Conservation (phyloP, 2,329 filamentous ascomycete genomes). For the Cladosporium velox region DNA sequence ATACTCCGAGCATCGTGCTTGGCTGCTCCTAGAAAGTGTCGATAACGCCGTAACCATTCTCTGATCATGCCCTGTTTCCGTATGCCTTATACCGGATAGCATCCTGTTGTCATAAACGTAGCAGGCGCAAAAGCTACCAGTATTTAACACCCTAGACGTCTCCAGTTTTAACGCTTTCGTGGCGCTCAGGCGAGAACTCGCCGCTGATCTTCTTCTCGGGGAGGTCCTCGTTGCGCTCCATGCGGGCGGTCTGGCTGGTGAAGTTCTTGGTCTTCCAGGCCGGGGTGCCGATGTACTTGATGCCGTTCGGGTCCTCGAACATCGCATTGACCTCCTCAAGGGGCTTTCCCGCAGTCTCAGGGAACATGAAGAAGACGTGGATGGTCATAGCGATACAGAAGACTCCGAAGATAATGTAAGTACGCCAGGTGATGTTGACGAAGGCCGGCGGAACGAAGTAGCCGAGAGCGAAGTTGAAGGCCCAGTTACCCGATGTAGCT, state of each 20-base stretch:
- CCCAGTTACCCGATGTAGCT: conserved; percentile 63
- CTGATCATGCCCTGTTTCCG: not conserved
- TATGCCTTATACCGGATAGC: not conserved
- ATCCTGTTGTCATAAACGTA: not conserved
- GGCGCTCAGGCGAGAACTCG: conserved; percentile 25
- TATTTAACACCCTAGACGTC: not conserved
- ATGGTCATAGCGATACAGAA: conserved; percentile 70
- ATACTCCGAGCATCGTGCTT: not conserved
- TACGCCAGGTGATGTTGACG: conserved; percentile 57
- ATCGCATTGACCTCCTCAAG: conserved; percentile 77
- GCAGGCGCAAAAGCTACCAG: not conserved
- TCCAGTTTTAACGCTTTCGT: conserved; percentile 15
- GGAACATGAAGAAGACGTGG: conserved; percentile 67
- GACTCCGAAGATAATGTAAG: conserved; percentile 74
- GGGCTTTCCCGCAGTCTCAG: conserved; percentile 71
- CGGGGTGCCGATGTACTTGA: conserved; percentile 52
- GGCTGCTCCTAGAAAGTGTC: not conserved
- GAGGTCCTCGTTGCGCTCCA: conserved; percentile 29
- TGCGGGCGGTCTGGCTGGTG: conserved; percentile 23
- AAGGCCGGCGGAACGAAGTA: conserved; percentile 62
- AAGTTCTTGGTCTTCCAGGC: conserved; percentile 56
- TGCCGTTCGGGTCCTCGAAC: conserved; percentile 52
- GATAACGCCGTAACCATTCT: not conserved
- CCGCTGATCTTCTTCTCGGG: conserved; percentile 27
- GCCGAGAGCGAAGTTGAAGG: conserved; percentile 59